phyloP scores from a whole-genome alignment of 176 grass and related monocot genomes.

The Tillandsia fasciculata region DNA sequence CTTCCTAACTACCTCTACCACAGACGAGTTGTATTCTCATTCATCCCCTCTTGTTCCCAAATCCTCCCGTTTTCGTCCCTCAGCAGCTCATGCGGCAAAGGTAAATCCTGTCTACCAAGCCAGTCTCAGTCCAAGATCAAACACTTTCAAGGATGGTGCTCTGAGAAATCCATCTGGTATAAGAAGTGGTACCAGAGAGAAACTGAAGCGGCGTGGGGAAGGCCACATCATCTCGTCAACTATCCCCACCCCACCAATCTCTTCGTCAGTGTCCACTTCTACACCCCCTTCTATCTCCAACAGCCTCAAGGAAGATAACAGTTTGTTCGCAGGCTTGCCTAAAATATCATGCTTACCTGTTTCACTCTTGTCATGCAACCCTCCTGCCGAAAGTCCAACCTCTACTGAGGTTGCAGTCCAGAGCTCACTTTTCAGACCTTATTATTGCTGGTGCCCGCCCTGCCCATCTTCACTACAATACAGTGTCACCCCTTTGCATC shows the following conservation, averaged over 20 bases:
- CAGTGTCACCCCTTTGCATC: constrained; percentile 27
- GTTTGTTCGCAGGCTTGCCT: constrained; percentile 38
- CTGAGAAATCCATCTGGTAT: constrained; percentile 27
- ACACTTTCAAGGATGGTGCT: constrained; percentile 70
- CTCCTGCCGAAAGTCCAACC: constrained; percentile 31
- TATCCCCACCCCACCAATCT: constrained; percentile 3
- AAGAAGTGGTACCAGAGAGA: constrained; percentile 44
- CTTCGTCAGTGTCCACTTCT: constrained; percentile 18
- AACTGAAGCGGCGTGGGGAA: constrained; percentile 36
- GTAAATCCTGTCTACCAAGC: constrained; percentile 33
- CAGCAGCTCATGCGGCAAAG: constrained; percentile 27
- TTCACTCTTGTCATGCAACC: constrained; percentile 48
- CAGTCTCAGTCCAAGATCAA: constrained; percentile 59
- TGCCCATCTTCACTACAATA: constrained; percentile 59
- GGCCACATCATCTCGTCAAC: constrained; percentile 19
- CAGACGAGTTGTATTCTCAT: constrained; percentile 32
- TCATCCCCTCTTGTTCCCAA: constrained; percentile 27
- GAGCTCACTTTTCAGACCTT: constrained; percentile 58
- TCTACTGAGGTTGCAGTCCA: constrained; percentile 20
- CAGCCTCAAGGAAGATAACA: constrained; percentile 19
- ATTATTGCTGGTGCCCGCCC: constrained; percentile 95
- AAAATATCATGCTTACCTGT: constrained; percentile 29
- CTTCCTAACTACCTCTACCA: constrained; percentile 13
- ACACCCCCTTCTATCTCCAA: constrained; percentile 3
- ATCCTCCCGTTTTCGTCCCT: constrained; percentile 28